Evolutionary conservation across 192 early-diverging fungal genomes (phyloP).

Genomic region (Chytriomyces sp.): DNA sequence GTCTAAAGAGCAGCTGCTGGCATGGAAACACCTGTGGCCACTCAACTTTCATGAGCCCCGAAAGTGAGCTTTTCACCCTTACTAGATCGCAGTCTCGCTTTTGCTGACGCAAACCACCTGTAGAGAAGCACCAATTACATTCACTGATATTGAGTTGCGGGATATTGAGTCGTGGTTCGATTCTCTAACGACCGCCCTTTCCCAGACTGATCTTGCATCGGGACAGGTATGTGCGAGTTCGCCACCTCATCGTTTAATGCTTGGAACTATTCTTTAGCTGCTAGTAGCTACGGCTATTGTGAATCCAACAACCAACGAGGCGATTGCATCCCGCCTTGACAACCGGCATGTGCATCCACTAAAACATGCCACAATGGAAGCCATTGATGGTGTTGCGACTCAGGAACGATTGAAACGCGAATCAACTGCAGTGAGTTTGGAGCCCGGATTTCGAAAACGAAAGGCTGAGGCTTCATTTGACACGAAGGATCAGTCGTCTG

Average conservation of each 20-base stretch:
- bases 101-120: not conserved
- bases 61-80: constrained; percentile 1
- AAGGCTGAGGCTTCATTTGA: constrained; percentile 13
- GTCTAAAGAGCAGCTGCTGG: constrained; percentile 71
- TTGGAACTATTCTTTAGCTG: not conserved
- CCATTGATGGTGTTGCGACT: constrained; percentile 66
- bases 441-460: constrained; percentile 3
- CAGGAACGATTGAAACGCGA: constrained; percentile 45
- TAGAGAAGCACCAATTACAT: constrained; percentile 22
- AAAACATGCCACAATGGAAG: constrained; percentile 79
- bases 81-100: not conserved
- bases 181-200: not conserved
- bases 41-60: constrained; percentile 63
- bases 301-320: constrained; percentile 51
- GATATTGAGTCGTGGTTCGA: constrained; percentile 26
- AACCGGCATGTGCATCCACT: constrained; percentile 61
- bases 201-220: not conserved
- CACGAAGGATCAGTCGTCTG: not conserved
- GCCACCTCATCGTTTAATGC: not conserved
- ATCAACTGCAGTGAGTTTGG: not conserved
- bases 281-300: constrained; percentile 51
- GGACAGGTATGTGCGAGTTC: not conserved
- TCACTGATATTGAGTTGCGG: constrained; percentile 1
- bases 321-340: constrained; percentile 57
- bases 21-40: constrained; percentile 83